These are phyloP conservation scores for Hylodesmum podocarpum DNA, from an alignment of 306 rosid species.

Conservation along the genomic window DNA sequence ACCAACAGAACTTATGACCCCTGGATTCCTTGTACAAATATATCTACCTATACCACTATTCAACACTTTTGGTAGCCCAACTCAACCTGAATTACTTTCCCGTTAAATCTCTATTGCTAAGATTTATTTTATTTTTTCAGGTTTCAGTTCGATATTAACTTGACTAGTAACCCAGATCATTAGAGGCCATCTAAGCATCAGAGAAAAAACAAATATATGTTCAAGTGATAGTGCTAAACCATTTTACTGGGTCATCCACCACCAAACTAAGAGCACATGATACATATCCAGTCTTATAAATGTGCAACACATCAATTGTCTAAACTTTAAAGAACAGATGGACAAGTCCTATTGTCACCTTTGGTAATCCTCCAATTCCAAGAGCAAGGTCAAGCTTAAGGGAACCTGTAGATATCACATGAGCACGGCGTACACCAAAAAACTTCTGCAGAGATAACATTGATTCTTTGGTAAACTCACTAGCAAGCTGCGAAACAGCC, in stretches of 20 bases:
- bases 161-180: neutral
- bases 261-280: slow-evolving; percentile 1
- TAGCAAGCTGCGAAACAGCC: slow-evolving; percentile 67
- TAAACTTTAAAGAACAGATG: neutral
- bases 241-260: slow-evolving; percentile 1
- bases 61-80: neutral
- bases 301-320: slow-evolving; percentile 11
- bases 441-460: slow-evolving; percentile 59
- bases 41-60: neutral
- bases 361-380: slow-evolving; percentile 84
- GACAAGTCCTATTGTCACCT: slow-evolving; percentile 43
- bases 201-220: slow-evolving; percentile 2
- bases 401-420: slow-evolving; percentile 70
- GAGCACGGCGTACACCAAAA: slow-evolving; percentile 55
- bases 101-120: neutral
- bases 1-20: neutral
- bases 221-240: neutral
- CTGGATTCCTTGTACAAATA: neutral
- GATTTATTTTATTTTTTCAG: neutral
- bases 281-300: neutral
- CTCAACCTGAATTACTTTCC: neutral
- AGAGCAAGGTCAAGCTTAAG: slow-evolving; percentile 87
- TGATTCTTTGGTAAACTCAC: slow-evolving; percentile 65
- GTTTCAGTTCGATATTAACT: neutral
- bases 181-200: slow-evolving; percentile 10